A percentile compares a stretch with the other conserved stretches of the same genome.
Conservation (phyloP, 768 basidiomycete genomes). For the Trametes cingulata region DNA sequence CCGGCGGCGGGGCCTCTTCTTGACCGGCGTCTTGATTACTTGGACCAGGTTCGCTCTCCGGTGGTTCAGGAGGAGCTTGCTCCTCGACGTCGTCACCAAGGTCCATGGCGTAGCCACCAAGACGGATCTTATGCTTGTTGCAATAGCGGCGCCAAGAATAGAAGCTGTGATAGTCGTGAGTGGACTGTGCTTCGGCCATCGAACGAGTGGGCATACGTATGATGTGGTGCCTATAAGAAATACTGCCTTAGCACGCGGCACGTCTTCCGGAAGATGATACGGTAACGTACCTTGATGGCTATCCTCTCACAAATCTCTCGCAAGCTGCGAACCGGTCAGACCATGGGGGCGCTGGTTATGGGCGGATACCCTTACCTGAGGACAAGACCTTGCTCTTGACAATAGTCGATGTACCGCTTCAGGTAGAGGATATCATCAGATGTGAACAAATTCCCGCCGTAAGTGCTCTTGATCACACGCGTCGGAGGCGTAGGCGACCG, state of each 20-base stretch:
- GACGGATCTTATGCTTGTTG: constrained; percentile 90
- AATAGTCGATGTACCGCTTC: constrained; percentile 88
- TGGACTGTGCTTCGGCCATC: neutral
- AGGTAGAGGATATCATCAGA: constrained; percentile 81
- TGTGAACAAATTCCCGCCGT: constrained; percentile 86
- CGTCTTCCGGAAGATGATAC: neutral
- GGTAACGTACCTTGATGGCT: constrained; percentile 65
- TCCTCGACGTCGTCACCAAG: constrained; percentile 43
- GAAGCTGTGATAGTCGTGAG: constrained; percentile 49
- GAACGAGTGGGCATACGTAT: constrained; percentile 57
- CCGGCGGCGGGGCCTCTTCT: constrained; percentile 25
- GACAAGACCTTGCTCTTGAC: constrained; percentile 83
- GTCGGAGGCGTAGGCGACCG: constrained; percentile 84
- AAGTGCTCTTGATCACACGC: constrained; percentile 84
- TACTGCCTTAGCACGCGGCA: neutral
- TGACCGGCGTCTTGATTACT: constrained; percentile 48
- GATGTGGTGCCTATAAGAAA: constrained; percentile 70
- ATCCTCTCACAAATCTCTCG: constrained; percentile 88
- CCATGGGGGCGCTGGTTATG: neutral
- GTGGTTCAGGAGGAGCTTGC: neutral
- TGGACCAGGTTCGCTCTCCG: constrained; percentile 42
- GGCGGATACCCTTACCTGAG: constrained; percentile 51
- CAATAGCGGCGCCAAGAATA: constrained; percentile 92
- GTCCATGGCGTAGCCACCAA: constrained; percentile 83
- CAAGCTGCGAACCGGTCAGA: constrained; percentile 40